Conservation (phyloP, 345 rosid species). For the Noccaea caerulescens region DNA sequence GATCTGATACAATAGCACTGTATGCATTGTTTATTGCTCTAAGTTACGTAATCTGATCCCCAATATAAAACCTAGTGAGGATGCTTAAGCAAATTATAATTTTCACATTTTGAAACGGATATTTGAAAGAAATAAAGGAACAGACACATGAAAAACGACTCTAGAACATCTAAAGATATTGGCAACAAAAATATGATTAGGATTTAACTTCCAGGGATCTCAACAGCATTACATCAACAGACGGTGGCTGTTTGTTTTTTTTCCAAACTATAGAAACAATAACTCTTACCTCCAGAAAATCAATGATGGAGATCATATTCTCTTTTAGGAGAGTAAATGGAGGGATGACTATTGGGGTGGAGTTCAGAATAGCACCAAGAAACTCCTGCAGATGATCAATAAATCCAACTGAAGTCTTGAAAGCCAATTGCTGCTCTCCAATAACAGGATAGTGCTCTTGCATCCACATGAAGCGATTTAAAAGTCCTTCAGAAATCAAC, state of each 20-base stretch:
- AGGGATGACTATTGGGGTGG: slow-evolving; percentile 72
- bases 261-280: slow-evolving; percentile 13
- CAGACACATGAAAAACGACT: slow-evolving; percentile 15
- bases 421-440: slow-evolving; percentile 61
- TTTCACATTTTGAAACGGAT: slow-evolving; percentile 11
- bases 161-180: background rate
- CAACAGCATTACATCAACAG: slow-evolving; percentile 23
- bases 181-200: slow-evolving; percentile 10
- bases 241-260: background rate
- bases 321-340: slow-evolving; percentile 57
- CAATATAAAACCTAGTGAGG: slow-evolving; percentile 27
- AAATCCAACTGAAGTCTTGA: slow-evolving; percentile 91
- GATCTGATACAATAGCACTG: background rate
- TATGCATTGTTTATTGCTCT: slow-evolving; percentile 6
- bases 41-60: slow-evolving; percentile 26
- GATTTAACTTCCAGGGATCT: slow-evolving; percentile 10
- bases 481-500: slow-evolving; percentile 61
- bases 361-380: slow-evolving; percentile 70
- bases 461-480: slow-evolving; percentile 94
- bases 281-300: slow-evolving; percentile 69
- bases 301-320: slow-evolving; percentile 54
- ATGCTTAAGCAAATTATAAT: slow-evolving; percentile 12
- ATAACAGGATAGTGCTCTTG: slow-evolving; percentile 70
- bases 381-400: slow-evolving; percentile 94
- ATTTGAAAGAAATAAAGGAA: slow-evolving; percentile 16